phyloP scores from a whole-genome alignment of 2,329 filamentous ascomycete species.

The Beauveria sp. region DNA sequence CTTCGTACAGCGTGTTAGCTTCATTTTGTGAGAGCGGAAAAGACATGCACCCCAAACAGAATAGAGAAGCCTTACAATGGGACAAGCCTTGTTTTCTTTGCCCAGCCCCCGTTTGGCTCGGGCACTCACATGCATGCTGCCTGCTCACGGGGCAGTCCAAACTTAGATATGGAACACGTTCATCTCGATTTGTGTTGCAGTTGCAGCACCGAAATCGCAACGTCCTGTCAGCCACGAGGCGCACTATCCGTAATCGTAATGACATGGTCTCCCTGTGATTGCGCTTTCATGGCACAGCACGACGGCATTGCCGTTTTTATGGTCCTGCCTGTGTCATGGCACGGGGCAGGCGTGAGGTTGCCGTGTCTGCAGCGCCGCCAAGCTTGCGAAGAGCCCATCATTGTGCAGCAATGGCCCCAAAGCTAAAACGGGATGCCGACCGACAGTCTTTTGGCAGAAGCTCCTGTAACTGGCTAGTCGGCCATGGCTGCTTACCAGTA shows the following conservation, averaged over 20 bases:
- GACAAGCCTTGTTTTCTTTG: background rate
- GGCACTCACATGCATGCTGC: slow-evolving; percentile 1
- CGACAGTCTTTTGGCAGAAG: background rate
- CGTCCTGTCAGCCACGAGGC: background rate
- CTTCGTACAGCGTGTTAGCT: background rate
- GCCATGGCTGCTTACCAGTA: background rate
- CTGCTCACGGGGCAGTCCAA: background rate
- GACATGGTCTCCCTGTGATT: too few relatives aligned
- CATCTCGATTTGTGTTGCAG: slow-evolving; percentile 8
- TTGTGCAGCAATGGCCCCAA: background rate
- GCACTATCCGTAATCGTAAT: background rate
- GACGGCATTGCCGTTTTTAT: background rate
- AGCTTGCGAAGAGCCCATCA: background rate
- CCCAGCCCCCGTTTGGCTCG: background rate
- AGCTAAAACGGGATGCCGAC: background rate
- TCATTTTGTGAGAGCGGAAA: background rate
- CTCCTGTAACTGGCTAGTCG: background rate
- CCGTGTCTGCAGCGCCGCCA: background rate
- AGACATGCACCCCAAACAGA: background rate
- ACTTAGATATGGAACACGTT: background rate
- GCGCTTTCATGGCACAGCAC: background rate
- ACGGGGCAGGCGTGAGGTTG: background rate
- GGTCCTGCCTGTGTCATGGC: background rate
- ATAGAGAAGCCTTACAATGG: background rate
- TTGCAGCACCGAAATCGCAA: slow-evolving; percentile 6